Conservation (phyloP, 1,284 basidiomycete species). For the Ganoderma boninense region DNA sequence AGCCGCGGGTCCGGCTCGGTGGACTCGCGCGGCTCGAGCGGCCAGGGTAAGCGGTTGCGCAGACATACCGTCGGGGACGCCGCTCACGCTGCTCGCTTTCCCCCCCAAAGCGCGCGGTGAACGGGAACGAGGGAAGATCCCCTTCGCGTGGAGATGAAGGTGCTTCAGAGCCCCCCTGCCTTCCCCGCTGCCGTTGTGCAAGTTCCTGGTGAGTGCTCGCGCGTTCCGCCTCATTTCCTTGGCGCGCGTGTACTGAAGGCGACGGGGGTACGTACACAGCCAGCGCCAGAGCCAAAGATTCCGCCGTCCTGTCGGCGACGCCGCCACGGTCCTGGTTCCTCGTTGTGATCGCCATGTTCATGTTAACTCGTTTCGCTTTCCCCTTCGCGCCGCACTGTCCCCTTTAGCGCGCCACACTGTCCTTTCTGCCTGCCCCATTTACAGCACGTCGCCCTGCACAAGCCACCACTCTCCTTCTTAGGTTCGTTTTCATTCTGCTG, state of each 20-base stretch:
- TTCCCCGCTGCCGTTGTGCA: neutral
- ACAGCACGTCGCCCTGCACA: neutral
- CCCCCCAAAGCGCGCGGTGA: slow-evolving; percentile 28
- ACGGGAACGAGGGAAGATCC: slow-evolving; percentile 6
- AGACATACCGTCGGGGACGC: slow-evolving; percentile 40
- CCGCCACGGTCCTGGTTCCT: neutral
- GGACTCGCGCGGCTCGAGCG: slow-evolving; percentile 38
- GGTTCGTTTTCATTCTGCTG: neutral
- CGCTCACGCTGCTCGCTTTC: slow-evolving; percentile 33
- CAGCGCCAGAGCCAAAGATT: neutral
- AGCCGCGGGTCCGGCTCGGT: slow-evolving; percentile 40
- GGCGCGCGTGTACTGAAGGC: neutral
- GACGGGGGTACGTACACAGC: neutral
- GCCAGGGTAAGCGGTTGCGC: slow-evolving; percentile 40
- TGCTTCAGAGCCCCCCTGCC: neutral
- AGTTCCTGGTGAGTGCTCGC: neutral
- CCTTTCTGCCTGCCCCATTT: too few relatives aligned
- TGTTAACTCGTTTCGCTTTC: slow-evolving; percentile 1
- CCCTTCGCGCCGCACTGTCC: neutral
- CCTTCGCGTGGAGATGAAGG: slow-evolving; percentile 6
- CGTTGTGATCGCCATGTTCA: neutral
- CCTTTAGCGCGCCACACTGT: neutral
- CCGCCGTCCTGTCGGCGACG: neutral
- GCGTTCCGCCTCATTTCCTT: neutral
- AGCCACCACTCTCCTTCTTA: slow-evolving; percentile 4